Percentiles rank a stretch among this genome's conserved stretches.
Evolutionary conservation across 108 stramenopile species (phyloP).

Genomic region (Cyclostephanos invisitatus): DNA sequence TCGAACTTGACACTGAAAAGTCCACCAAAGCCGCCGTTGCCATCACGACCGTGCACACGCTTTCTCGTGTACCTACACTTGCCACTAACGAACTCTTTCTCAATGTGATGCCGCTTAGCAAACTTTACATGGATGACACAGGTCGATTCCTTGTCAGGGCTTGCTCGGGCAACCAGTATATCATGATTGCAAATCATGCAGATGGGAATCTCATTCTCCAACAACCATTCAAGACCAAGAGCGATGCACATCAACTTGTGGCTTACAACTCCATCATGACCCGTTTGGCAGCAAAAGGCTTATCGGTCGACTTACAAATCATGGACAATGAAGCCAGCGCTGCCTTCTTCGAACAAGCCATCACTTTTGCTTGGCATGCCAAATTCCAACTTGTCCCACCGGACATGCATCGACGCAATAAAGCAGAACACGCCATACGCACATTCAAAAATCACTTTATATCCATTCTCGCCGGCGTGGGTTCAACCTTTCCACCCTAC

Average conservation of each 20-base stretch:
- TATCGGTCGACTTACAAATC: not conserved
- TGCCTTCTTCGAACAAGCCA: not conserved
- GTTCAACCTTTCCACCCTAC: constrained; percentile 32
- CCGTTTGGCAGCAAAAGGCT: not conserved
- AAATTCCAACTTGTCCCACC: constrained; percentile 45
- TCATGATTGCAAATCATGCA: not conserved
- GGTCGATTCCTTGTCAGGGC: too few relatives aligned
- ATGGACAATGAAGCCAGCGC: constrained; percentile 5
- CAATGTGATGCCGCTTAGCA: not conserved
- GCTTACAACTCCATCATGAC: not conserved
- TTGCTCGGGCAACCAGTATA: not conserved
- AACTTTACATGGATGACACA: not conserved
- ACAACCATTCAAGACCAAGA: constrained; percentile 1
- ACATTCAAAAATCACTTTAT: constrained; percentile 53
- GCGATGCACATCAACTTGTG: not conserved
- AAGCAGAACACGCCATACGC: constrained; percentile 35
- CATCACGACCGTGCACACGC: too few relatives aligned
- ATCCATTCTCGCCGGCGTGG: constrained; percentile 25
- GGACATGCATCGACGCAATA: constrained; percentile 11
- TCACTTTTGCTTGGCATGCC: not conserved
- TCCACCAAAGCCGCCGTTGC: too few relatives aligned
- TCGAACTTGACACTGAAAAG: too few relatives aligned
- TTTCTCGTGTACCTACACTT: too few relatives aligned
- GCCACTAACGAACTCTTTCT: not conserved
- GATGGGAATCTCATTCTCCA: not conserved